Conservation (phyloP, 148 eudicot species). For the Spergularia marina region DNA sequence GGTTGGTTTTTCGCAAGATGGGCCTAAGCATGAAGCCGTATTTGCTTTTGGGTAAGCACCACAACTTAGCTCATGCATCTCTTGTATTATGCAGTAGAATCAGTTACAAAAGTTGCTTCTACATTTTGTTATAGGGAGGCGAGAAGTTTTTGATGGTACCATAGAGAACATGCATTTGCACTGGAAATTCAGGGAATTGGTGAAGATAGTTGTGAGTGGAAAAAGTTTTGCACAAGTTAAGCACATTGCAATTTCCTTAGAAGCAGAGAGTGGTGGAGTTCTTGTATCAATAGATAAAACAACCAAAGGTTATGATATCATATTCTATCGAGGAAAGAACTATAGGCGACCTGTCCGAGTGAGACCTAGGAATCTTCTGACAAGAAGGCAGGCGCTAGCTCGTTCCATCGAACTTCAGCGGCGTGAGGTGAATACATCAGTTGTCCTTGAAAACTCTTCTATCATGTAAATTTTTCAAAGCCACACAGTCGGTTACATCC, state of each 20-base stretch:
- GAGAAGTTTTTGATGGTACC: constrained; percentile 81
- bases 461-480: neutral
- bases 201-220: constrained; percentile 65
- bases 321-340: constrained; percentile 91
- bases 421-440: constrained; percentile 56
- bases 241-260: constrained; percentile 73
- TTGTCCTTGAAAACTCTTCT: neutral
- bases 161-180: constrained; percentile 86
- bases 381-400: constrained; percentile 89
- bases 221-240: constrained; percentile 64
- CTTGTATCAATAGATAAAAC: constrained; percentile 77
- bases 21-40: constrained; percentile 96
- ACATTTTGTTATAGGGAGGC: constrained; percentile 46
- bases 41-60: constrained; percentile 62
- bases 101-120: constrained; percentile 13
- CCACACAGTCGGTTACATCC: neutral
- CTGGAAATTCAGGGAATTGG: constrained; percentile 88
- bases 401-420: constrained; percentile 91
- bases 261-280: constrained; percentile 89
- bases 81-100: neutral
- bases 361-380: constrained; percentile 68
- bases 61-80: constrained; percentile 9
- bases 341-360: constrained; percentile 55
- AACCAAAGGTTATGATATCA: constrained; percentile 65
- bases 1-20: constrained; percentile 78